Base-by-base conservation (phyloP, 2,329 filamentous ascomycete species). In the Fusarium albosuccineum region DNA sequence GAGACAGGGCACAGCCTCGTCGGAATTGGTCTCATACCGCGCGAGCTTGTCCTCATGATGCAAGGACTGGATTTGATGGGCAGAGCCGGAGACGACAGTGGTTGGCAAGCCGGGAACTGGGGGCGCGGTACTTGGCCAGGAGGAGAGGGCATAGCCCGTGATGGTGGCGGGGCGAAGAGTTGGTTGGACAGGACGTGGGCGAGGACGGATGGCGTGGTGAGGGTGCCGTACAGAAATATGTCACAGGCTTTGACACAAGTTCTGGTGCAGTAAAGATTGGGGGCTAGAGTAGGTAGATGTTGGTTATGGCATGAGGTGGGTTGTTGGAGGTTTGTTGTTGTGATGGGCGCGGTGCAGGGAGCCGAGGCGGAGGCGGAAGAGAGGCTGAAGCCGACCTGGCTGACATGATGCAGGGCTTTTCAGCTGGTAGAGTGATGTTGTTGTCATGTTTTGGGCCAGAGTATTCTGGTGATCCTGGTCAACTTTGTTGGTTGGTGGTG, bases 81-180 rank as follows among this genome's bases (percentile, higher is more conserved):
- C 27, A 26, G 26, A 37, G 26, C 55, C 54, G n/a, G 54, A 39
- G 44, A 44, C 42, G 34, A 45, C n/a, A 14, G 33, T 48, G 11
- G 30, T 14, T 44, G 39, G 27, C 10, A 48, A 51, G 48, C 29
- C 51, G 33, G 50, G 49, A 50, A 55, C 34, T n/a, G 61, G 45
- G 17, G 37, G 45, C 37, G 27, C 39, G 36, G 41, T 53, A 55
- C 40, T 53, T 44, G 13, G 37, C 42, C 27, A 51, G 26, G 27
- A 45, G 9, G 40, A 48, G n/a, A 52, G 44, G 30, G 51, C 30
- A 49, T 60, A 48, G 46, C 51, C 36, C 22, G 60, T 57, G 44
- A 56, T 53, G 13, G 30, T 46, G 44, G 37, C 57, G 49, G 44
- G 53, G 49, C 42, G 34, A 50, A 54, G 60, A 29, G 50, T 64